phyloP scores from a whole-genome alignment of 352 stramenopile species.

The Globisporangium irregulare region DNA sequence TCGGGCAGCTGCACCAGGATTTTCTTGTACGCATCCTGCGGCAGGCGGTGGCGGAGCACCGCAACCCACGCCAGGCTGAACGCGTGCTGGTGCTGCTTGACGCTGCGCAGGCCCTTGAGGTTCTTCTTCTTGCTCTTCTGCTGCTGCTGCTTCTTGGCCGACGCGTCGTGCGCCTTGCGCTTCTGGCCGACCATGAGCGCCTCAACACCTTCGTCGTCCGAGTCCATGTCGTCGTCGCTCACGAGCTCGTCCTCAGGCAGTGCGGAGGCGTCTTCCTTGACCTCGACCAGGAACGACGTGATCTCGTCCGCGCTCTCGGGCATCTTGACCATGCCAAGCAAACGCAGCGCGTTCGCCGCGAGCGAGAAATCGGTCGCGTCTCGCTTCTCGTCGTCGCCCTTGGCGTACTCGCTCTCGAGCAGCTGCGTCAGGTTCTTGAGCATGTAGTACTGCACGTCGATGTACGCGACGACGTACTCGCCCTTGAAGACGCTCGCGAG shows the following conservation, averaged over 20 bases:
- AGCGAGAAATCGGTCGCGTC: constrained; percentile 47
- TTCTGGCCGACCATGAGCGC: constrained; percentile 35
- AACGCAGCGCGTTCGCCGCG: constrained; percentile 58
- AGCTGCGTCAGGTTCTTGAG: constrained; percentile 66
- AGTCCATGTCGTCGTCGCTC: constrained; percentile 41
- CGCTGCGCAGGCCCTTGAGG: constrained; percentile 37
- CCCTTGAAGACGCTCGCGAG: constrained; percentile 83
- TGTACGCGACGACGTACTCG: constrained; percentile 80
- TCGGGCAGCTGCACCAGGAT: constrained; percentile 91
- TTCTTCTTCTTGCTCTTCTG: constrained; percentile 18
- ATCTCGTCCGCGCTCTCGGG: constrained; percentile 59
- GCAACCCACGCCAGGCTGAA: constrained; percentile 85
- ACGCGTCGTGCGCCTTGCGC: constrained; percentile 39
- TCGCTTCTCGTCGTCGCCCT: constrained; percentile 37
- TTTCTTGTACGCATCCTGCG: constrained; percentile 83
- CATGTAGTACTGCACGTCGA: constrained; percentile 89
- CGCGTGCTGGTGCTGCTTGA: constrained; percentile 73
- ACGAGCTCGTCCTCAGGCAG: constrained; percentile 36
- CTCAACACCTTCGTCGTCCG: constrained; percentile 26
- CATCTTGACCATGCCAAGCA: constrained; percentile 77
- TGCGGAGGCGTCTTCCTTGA: constrained; percentile 18
- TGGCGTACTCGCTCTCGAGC: constrained; percentile 33
- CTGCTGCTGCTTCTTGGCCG: constrained; percentile 29
- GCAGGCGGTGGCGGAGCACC: constrained; percentile 68
- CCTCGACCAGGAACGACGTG: constrained; percentile 63